These are phyloP conservation scores for Aspergillus tanneri DNA, from an alignment of 2,329 filamentous ascomycete species.

Conservation along the genomic window DNA sequence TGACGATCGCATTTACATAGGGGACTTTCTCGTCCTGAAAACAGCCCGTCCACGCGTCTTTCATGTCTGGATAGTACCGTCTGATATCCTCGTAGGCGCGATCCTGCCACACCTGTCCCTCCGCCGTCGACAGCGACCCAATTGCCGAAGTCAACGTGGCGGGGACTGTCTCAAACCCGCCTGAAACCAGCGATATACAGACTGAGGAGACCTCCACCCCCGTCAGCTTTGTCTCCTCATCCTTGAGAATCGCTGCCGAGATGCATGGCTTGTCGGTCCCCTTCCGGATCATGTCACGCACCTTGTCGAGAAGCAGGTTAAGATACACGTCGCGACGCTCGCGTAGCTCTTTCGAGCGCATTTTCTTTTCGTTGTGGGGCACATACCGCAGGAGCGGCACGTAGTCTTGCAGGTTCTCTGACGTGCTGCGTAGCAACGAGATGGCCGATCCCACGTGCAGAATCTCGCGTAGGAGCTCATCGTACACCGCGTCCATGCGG, in stretches of 20 bases:
- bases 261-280: conserved; percentile 65
- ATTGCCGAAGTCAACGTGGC: conserved; percentile 72
- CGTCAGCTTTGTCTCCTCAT: conserved; percentile 63
- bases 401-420: conserved; percentile 76
- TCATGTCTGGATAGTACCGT: conserved; percentile 60
- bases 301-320: conserved; percentile 52
- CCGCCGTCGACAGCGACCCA: conserved; percentile 62
- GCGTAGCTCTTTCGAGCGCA: conserved; percentile 61
- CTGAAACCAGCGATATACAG: conserved; percentile 72
- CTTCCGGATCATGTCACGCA: conserved; percentile 57
- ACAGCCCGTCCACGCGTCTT: conserved; percentile 66
- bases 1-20: not conserved
- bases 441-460: conserved; percentile 69
- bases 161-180: conserved; percentile 73
- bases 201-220: conserved; percentile 71
- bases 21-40: conserved; percentile 68
- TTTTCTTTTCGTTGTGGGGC: conserved; percentile 56
- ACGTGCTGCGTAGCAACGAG: conserved; percentile 67
- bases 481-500: conserved; percentile 66
- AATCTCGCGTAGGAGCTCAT: conserved; percentile 67
- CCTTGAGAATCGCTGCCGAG: conserved; percentile 63
- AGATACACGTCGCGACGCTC: conserved; percentile 64
- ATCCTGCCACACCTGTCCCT: conserved; percentile 66
- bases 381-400: conserved; percentile 64
- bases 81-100: conserved; percentile 66